A percentile compares a stretch with the other conserved stretches of the same genome.
phyloP scores from a whole-genome alignment of 2,329 filamentous ascomycete species.

The Claviceps arundinis region DNA sequence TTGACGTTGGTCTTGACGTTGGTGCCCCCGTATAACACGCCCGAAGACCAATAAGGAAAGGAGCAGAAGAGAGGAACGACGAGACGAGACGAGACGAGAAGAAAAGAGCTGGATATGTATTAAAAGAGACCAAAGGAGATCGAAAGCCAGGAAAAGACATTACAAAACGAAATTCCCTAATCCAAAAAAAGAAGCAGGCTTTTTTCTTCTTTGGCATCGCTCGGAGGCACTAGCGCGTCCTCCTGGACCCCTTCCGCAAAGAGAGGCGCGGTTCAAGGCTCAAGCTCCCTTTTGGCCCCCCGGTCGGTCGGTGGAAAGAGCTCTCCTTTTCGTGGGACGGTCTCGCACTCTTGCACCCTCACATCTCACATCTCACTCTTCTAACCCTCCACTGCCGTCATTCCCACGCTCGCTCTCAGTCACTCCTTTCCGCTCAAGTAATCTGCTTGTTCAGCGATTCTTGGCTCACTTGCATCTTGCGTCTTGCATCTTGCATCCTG shows the following conservation, averaged over 20 bases:
- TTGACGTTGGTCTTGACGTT: too few species aligned
- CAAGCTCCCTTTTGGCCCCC: constrained; percentile 2
- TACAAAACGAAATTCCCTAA: too few species aligned
- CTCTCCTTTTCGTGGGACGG: constrained; percentile 17
- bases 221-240: constrained; percentile 13
- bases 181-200: not conserved
- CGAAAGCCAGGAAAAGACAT: too few species aligned
- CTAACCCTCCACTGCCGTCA: not conserved
- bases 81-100: too few species aligned
- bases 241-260: constrained; percentile 20
- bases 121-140: too few species aligned
- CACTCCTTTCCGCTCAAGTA: constrained; percentile 22
- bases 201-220: not conserved
- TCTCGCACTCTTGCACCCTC: constrained; percentile 14
- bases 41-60: too few species aligned
- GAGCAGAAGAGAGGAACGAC: too few species aligned
- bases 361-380: too few species aligned
- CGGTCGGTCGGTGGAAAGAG: constrained; percentile 8
- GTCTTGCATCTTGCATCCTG: constrained; percentile 5
- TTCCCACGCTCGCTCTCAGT: constrained; percentile 21
- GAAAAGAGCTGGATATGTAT: too few species aligned
- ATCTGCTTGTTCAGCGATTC: constrained; percentile 1
- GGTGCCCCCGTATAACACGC: too few species aligned
- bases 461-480: constrained; percentile 8
- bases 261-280: constrained; percentile 18